Evolutionary conservation across 2,329 filamentous ascomycete genomes (phyloP).

Genomic region (Dactylellina leptospora): DNA sequence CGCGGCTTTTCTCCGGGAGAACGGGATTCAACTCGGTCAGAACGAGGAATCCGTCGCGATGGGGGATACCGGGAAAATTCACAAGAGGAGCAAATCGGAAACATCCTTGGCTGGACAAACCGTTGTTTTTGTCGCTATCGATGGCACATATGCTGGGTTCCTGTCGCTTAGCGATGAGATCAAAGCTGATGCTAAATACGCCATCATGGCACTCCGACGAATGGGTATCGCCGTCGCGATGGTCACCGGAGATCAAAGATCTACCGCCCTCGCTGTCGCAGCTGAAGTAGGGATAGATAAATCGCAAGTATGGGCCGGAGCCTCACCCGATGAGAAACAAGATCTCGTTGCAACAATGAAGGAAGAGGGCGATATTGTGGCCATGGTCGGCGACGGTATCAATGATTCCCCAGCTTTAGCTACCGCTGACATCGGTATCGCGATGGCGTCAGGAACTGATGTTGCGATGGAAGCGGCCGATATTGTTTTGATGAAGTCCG

Average conservation of each 20-base stretch:
- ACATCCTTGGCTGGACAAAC: conserved; percentile 73
- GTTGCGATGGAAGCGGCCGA: conserved; percentile 98
- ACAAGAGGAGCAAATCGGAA: conserved; percentile 59
- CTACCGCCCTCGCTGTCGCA: conserved; percentile 85
- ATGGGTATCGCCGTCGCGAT: conserved; percentile 90
- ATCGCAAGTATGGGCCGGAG: conserved; percentile 82
- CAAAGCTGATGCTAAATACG: conserved; percentile 83
- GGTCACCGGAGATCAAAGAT: conserved; percentile 89
- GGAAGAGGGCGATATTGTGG: conserved; percentile 76
- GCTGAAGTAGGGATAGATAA: conserved; percentile 79
- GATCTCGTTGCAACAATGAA: conserved; percentile 82
- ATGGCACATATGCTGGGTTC: conserved; percentile 80
- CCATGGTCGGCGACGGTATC: conserved; percentile 98
- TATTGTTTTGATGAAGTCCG: conserved; percentile 91
- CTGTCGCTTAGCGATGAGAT: conserved; percentile 88
- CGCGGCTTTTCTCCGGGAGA: conserved; percentile 76
- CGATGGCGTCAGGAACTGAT: conserved; percentile 89
- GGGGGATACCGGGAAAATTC: conserved; percentile 57
- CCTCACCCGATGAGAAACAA: conserved; percentile 90
- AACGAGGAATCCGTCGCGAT: conserved; percentile 71
- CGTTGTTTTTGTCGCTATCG: conserved; percentile 89
- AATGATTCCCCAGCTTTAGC: conserved; percentile 96
- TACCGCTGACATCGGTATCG: conserved; percentile 90
- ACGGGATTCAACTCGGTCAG: conserved; percentile 72
- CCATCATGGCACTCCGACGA: conserved; percentile 80